Percentiles rank a stretch among this genome's conserved stretches.
These are phyloP conservation scores for Neophaeococcomyces mojaviensis DNA, from an alignment of 2,329 filamentous ascomycete species.

Conservation along the genomic window DNA sequence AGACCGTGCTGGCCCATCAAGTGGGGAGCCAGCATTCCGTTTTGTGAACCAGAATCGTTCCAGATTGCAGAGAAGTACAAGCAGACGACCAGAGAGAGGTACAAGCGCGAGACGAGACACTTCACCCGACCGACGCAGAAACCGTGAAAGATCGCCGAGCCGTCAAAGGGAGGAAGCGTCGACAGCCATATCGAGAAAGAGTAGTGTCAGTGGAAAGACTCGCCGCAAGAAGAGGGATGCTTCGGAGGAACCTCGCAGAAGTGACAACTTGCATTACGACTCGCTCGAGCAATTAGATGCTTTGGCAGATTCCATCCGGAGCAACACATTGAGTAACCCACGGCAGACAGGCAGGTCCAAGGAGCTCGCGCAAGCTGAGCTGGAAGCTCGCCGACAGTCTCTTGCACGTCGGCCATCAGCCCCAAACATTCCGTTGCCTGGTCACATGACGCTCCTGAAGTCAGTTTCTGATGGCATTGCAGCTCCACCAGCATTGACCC, in stretches of 20 bases:
- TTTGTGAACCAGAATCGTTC: conserved; percentile 39
- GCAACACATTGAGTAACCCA: conserved; percentile 12
- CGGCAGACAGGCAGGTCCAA: conserved; percentile 58
- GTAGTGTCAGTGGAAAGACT: not conserved
- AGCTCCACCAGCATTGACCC: conserved; percentile 24
- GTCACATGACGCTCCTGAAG: conserved; percentile 38
- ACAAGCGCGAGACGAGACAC: conserved; percentile 36
- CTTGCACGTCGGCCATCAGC: conserved; percentile 72
- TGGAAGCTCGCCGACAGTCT: conserved; percentile 81
- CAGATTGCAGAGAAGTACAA: conserved; percentile 39
- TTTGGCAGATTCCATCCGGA: not conserved
- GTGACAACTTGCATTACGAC: not conserved
- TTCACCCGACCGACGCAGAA: conserved; percentile 40
- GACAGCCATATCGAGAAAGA: conserved; percentile 2
- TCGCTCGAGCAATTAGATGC: conserved; percentile 2
- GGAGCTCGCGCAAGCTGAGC: conserved; percentile 70
- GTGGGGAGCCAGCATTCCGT: conserved; percentile 54
- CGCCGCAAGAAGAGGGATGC: not conserved
- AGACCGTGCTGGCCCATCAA: conserved; percentile 46
- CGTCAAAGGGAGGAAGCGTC: conserved; percentile 20
- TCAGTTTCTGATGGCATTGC: conserved; percentile 27
- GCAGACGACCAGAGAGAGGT: conserved; percentile 38
- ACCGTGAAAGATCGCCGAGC: conserved; percentile 29
- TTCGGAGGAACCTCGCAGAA: not conserved
- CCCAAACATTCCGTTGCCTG: conserved; percentile 71